Evolutionary conservation across 768 basidiomycete species (phyloP).

Genomic region (Trametes cingulata): DNA sequence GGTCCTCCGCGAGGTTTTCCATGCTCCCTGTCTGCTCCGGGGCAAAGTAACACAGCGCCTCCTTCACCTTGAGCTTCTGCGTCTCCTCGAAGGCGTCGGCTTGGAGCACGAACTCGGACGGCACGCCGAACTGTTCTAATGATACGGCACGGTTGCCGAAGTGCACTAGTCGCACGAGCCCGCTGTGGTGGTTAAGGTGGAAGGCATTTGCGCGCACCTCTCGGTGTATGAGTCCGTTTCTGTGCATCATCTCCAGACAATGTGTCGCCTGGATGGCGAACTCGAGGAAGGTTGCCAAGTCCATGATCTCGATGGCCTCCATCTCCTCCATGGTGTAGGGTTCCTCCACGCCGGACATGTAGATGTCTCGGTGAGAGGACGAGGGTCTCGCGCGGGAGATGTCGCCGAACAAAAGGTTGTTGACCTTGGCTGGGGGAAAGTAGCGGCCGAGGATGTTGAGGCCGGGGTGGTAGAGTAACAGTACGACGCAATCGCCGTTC

Average conservation of each 20-base stretch:
- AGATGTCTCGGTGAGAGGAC: constrained; percentile 49
- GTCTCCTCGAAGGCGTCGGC: constrained; percentile 51
- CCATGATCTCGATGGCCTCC: constrained; percentile 70
- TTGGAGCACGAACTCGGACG: constrained; percentile 65
- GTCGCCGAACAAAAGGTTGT: constrained; percentile 66
- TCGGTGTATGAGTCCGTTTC: constrained; percentile 59
- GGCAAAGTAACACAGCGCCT: constrained; percentile 70
- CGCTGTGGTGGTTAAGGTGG: constrained; percentile 69
- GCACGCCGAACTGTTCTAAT: constrained; percentile 69
- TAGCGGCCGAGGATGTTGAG: constrained; percentile 70
- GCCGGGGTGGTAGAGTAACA: constrained; percentile 72
- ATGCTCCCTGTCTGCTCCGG: constrained; percentile 78
- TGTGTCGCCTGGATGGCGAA: constrained; percentile 77
- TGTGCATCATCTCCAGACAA: constrained; percentile 66
- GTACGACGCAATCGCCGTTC: constrained; percentile 67
- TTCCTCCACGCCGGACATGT: constrained; percentile 52
- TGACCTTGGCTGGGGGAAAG: constrained; percentile 64
- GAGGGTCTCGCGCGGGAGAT: constrained; percentile 42
- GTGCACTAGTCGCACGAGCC: constrained; percentile 69
- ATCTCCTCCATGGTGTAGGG: constrained; percentile 49
- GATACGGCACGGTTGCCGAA: constrained; percentile 76
- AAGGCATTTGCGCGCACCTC: constrained; percentile 81
- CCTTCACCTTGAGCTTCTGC: constrained; percentile 71
- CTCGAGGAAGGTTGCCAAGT: constrained; percentile 76
- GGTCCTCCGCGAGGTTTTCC: constrained; percentile 71